phyloP scores from a whole-genome alignment of 2,329 filamentous ascomycete species.

The Aspergillus pseudoglaucus region DNA sequence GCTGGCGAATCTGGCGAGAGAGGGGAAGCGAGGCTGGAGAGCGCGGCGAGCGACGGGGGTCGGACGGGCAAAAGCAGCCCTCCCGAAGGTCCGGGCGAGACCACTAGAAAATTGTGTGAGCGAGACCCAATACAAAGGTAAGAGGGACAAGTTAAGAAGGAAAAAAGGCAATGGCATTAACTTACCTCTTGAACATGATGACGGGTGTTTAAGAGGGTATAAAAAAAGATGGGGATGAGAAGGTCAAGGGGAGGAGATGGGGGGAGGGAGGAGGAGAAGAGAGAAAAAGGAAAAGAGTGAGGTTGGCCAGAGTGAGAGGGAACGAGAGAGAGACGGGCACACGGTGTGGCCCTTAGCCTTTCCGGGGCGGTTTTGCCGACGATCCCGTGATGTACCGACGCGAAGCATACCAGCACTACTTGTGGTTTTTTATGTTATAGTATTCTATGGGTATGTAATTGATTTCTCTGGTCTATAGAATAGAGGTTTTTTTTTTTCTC shows the following conservation, averaged over 20 bases:
- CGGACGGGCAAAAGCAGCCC: conserved; percentile 53
- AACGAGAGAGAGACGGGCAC: conserved; percentile 24
- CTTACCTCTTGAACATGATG: conserved; percentile 59
- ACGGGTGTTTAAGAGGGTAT: conserved; percentile 39
- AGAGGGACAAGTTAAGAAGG: conserved; percentile 8
- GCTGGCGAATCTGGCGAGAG: conserved; percentile 57
- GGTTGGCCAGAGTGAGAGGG: conserved; percentile 23
- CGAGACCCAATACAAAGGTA: conserved; percentile 7
- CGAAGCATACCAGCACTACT: not conserved
- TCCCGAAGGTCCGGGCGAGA: conserved; percentile 59
- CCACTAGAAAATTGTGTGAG: conserved; percentile 46
- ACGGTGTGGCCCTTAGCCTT: conserved; percentile 31
- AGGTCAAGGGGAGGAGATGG: conserved; percentile 28
- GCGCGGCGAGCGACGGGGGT: conserved; percentile 49
- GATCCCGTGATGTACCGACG: conserved; percentile 37
- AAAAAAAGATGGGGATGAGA: conserved; percentile 27
- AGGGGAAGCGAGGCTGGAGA: conserved; percentile 52
- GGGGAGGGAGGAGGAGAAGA: conserved; percentile 25
- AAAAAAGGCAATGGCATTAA: conserved; percentile 15
- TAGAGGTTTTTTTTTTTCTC: not conserved
- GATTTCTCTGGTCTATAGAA: not conserved
- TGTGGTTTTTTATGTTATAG: not conserved
- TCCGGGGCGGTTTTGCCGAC: conserved; percentile 39
- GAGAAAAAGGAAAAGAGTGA: conserved; percentile 25
- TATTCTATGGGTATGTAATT: not conserved